These are phyloP conservation scores for Dictyostelium firmibasis DNA, from an alignment of 78 protist genomes.

Conservation along the genomic window DNA sequence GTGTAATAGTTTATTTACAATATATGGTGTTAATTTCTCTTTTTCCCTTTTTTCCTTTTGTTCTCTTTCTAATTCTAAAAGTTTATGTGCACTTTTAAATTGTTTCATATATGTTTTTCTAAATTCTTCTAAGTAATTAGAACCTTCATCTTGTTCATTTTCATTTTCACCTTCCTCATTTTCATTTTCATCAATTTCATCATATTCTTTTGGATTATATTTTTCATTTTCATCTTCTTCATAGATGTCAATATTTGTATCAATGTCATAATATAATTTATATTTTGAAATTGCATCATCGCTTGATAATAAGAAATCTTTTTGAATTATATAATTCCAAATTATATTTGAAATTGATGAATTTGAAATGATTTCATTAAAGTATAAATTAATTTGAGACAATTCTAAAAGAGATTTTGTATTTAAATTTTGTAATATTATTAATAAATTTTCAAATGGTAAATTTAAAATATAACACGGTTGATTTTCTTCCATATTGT, in stretches of 20 bases:
- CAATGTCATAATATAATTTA: too few relatives aligned
- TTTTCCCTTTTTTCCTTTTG: background rate
- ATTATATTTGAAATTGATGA: background rate
- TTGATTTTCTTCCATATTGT: background rate
- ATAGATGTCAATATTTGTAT: background rate
- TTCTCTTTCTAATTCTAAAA: background rate
- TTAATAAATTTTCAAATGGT: constrained; percentile 9
- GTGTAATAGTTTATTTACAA: background rate
- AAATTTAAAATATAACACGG: background rate
- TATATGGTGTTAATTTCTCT: background rate
- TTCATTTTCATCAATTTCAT: background rate
- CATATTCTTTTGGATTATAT: background rate
- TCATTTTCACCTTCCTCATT: background rate
- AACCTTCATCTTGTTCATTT: background rate
- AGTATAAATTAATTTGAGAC: background rate
- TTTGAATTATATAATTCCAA: background rate
- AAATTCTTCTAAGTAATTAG: background rate
- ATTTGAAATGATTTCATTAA: background rate
- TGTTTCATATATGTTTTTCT: background rate
- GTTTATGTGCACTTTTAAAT: background rate
- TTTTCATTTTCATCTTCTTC: background rate
- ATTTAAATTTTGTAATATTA: background rate
- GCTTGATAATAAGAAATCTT: background rate
- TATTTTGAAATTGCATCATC: background rate
- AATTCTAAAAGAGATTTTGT: background rate